A percentile compares a stretch with the other conserved stretches of the same genome.
phyloP scores from a whole-genome alignment of 257 asterid species.

The Solanum pennellii region DNA sequence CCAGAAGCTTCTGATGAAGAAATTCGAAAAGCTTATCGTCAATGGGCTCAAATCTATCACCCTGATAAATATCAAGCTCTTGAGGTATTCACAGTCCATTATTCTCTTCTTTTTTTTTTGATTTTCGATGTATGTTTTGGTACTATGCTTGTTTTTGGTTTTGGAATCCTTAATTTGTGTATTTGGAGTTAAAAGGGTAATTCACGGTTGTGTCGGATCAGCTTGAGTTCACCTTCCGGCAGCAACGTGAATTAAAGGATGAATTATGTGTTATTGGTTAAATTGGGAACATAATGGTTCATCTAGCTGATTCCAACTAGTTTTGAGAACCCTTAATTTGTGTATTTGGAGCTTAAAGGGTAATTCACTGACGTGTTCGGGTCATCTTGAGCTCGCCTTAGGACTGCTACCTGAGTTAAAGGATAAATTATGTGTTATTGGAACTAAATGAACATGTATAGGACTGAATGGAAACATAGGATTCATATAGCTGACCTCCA shows the following conservation, averaged over 20 bases:
- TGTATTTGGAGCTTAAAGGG: not conserved
- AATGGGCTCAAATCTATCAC: constrained; percentile 96
- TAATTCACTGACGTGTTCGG: not conserved
- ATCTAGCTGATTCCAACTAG: not conserved
- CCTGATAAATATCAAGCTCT: constrained; percentile 85
- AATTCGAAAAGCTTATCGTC: constrained; percentile 89
- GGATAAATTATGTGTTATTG: not conserved
- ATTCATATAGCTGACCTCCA: not conserved
- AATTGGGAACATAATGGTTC: not conserved
- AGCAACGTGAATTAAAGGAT: not conserved
- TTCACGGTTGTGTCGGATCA: not conserved
- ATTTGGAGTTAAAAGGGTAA: not conserved
- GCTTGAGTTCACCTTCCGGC: not conserved
- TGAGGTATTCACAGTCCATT: constrained; percentile 21
- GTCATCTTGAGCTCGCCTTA: not conserved
- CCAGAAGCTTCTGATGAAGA: constrained; percentile 97
- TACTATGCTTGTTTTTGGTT: not conserved
- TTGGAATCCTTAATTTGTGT: not conserved
- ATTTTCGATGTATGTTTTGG: too few relatives aligned
- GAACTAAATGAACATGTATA: not conserved
- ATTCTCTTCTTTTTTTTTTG: too few relatives aligned
- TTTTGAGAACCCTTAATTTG: not conserved
- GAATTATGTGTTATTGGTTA: not conserved
- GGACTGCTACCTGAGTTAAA: not conserved
- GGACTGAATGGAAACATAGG: not conserved